A percentile compares a stretch with the other conserved stretches of the same genome.
Evolutionary conservation across 2,329 filamentous ascomycete genomes (phyloP).

Genomic region (Ophiostoma novo-ulmi): DNA sequence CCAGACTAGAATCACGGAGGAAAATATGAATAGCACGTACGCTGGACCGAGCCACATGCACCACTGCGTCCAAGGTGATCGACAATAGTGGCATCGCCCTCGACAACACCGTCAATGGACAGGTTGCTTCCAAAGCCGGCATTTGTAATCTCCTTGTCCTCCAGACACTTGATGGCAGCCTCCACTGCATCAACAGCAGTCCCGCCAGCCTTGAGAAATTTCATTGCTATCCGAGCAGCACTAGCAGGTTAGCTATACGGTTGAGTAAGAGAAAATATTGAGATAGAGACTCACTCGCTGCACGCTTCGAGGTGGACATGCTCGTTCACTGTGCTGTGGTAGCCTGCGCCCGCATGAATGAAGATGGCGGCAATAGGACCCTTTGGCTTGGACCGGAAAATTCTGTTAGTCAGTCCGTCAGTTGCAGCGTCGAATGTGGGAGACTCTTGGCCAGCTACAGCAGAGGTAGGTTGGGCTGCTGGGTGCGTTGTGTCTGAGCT

Average conservation of each 20-base stretch:
- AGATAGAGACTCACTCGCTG: conserved; percentile 62
- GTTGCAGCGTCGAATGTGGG: conserved; percentile 10
- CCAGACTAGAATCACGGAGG: background rate
- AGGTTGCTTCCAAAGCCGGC: conserved; percentile 94
- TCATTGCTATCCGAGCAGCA: conserved; percentile 80
- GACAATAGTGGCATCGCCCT: conserved; percentile 90
- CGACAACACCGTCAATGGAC: conserved; percentile 81
- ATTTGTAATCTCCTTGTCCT: conserved; percentile 94
- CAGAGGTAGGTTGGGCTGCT: background rate
- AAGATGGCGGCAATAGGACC: conserved; percentile 62
- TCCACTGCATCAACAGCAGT: conserved; percentile 85
- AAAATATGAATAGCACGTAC: conserved; percentile 51
- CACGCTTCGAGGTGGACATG: conserved; percentile 78
- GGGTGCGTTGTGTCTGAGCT: background rate
- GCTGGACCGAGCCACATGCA: conserved; percentile 82
- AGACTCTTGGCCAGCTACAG: background rate
- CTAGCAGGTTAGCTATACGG: conserved; percentile 40
- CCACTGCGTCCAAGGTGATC: conserved; percentile 89
- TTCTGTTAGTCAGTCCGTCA: conserved; percentile 30
- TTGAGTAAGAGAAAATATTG: background rate
- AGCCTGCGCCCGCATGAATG: conserved; percentile 92
- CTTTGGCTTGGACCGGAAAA: conserved; percentile 28
- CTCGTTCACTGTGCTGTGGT: conserved; percentile 85
- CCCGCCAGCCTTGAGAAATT: conserved; percentile 69
- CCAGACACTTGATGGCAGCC: conserved; percentile 77